Percentiles rank a stretch among this genome's conserved stretches.
Conservation (phyloP, 495 filamentous ascomycete species). For the Halenospora varia region DNA sequence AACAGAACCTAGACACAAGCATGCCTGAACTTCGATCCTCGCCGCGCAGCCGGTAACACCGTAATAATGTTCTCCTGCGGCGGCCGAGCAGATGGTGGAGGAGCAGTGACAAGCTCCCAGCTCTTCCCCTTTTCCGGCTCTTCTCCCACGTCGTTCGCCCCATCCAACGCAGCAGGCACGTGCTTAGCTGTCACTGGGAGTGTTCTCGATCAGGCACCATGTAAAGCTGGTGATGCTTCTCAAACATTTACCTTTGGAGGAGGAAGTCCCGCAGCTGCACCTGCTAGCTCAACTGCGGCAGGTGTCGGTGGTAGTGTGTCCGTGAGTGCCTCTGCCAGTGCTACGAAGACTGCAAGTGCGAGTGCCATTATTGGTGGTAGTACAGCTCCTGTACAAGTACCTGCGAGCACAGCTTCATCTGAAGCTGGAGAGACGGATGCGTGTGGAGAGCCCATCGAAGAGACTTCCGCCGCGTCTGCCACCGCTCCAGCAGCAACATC, state of each 20-base stretch:
- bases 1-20: constrained; percentile 51
- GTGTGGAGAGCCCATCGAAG: too few species aligned
- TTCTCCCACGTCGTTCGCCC: constrained; percentile 38
- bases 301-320: too few species aligned
- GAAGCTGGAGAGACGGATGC: too few species aligned
- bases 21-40: constrained; percentile 50
- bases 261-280: constrained; percentile 11
- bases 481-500: background rate
- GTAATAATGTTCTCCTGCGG: constrained; percentile 52
- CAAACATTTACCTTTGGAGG: constrained; percentile 46
- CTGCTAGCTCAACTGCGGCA: constrained; percentile 6
- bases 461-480: background rate
- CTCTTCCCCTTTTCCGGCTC: constrained; percentile 41
- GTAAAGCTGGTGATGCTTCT: constrained; percentile 33
- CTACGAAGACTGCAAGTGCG: too few species aligned
- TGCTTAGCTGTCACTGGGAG: constrained; percentile 43
- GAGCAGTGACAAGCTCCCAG: constrained; percentile 45
- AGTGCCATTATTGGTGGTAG: too few species aligned
- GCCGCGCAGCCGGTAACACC: constrained; percentile 39
- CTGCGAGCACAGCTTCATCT: too few species aligned
- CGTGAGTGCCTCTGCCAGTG: too few species aligned
- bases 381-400: too few species aligned
- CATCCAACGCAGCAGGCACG: constrained; percentile 36
- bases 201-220: constrained; percentile 39
- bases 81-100: constrained; percentile 50